Evolutionary conservation across 1,139 yeast genomes (phyloP).

Genomic region (Debaryomyces fabryi): DNA sequence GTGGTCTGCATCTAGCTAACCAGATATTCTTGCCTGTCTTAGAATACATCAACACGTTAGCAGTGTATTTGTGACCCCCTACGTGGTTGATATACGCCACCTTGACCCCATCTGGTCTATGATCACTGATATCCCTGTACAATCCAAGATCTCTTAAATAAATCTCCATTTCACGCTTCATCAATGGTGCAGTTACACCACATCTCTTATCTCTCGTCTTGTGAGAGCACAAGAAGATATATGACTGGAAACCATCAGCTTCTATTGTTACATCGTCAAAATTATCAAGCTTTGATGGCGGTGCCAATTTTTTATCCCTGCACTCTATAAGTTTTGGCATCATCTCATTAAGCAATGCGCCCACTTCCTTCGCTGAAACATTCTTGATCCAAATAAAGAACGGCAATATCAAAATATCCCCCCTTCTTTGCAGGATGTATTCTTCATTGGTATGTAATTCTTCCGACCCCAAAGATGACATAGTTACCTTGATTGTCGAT

Average conservation of each 20-base stretch:
- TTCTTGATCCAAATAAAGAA: conserved; percentile 72
- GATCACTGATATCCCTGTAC: conserved; percentile 74
- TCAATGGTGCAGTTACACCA: conserved; percentile 91
- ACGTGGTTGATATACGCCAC: conserved; percentile 80
- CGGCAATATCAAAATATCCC: conserved; percentile 72
- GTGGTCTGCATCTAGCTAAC: conserved; percentile 85
- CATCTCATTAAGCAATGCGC: conserved; percentile 46
- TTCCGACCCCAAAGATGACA: conserved; percentile 49
- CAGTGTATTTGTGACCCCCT: conserved; percentile 95
- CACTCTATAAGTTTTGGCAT: conserved; percentile 41
- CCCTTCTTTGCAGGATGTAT: conserved; percentile 43
- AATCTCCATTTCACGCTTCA: conserved; percentile 78
- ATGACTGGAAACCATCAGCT: conserved; percentile 50
- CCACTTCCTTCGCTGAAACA: conserved; percentile 49
- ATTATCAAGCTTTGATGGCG: conserved; percentile 8
- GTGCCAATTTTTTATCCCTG: conserved; percentile 21
- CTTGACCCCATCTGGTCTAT: conserved; percentile 70
- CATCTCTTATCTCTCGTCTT: conserved; percentile 89
- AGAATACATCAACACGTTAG: conserved; percentile 79
- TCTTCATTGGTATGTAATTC: conserved; percentile 43
- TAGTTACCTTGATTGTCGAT: conserved; percentile 51
- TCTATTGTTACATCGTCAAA: conserved; percentile 22
- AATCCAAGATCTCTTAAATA: conserved; percentile 69
- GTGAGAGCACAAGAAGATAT: conserved; percentile 84
- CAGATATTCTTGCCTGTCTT: conserved; percentile 75